Evolutionary conservation across 345 rosid genomes (phyloP), one percentile per base, ranked within the genome.

Genomic region (Limnanthes douglasii): DNA sequence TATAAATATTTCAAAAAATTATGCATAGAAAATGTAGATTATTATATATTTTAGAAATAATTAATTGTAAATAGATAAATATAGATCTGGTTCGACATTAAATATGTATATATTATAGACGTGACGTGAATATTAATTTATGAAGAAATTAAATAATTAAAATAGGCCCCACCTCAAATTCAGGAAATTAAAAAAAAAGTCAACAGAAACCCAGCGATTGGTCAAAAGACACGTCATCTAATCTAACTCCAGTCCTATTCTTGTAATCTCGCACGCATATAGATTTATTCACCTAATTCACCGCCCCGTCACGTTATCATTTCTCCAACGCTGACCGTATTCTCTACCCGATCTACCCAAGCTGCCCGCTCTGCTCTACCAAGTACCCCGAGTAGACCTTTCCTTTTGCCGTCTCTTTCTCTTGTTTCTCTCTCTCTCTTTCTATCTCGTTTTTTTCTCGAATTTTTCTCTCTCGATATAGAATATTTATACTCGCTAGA

Each of bases 271-370:
- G 4, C 45, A 34, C 57, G 22, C 53, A 36, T 38, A n/a, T n/a
- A n/a, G 36, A 24, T 39, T 20, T 50, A n/a, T n/a, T n/a, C 31
- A 5, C 31, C 24, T 31, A 11, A 9, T 11, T 64, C 62, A 65
- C 72, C 45, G 67, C 12, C 4, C 0, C 10, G 75, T 57, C 15
- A 49, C 20, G 6, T 18, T 59, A 62, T 50, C 45, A 31, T 28
- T 9, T 25, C 42, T 17, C 69, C 73, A 69, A 10, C 36, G 25
- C 45, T 67, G 72, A 70, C 77, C 66, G 39, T 12, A 11, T 11
- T 3, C 13, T 15, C 22, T 65, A 61, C 72, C 69, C 74, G 54
- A 41, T 18, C 70, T 73, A 52, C 78, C 83, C 73, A 18, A 26
- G 29, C 39, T 54, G 68, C 60, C 64, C 52, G 49, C 18, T 18